Base-by-base conservation (phyloP, 176 grass and related monocot genomes). In the Saccharum officinarum region DNA sequence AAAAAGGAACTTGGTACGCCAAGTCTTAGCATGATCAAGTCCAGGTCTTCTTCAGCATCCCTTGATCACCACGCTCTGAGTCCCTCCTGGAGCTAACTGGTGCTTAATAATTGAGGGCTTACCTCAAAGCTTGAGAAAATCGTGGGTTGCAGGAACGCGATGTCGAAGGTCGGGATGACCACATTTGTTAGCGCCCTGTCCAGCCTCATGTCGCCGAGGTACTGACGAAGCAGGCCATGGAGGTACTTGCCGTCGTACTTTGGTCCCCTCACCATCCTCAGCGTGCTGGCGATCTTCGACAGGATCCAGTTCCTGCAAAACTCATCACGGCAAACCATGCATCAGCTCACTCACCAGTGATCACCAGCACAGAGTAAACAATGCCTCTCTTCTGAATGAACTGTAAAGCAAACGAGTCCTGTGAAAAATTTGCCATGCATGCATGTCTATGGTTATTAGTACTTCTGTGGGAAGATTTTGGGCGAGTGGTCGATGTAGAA, bases 61-160 rank as follows among this genome's bases (percentile, higher is more conserved):
- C 28, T 28, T 28, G 28, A 28, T 28, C 28, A 28, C 28, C 28
- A 28, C 28, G 28, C 28, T 28, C 28, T 28, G 28, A 28, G 28
- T 28, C 28, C 28, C 28, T 28, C 28, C 28, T 28, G 28, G 28
- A 28, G 28, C 49, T 54, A 54, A 8, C 50, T 54, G 44, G 44
- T 46, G 44, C 12, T 46, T 13, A 46, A 46, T 46, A 14, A 45
- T 45, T 45, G 44, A 45, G 15, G 1, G 49, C 1, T 52, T 89
- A 93, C 94, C 83, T 91, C 78, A n/a, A 94, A 90, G 85, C 63
- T 92, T 3, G 94, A 97, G 77, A 97, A 97, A 30, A 97, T 90
- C 0, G 82, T 84, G 2, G 94, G 94, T 16, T 94, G 87, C 55
- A 94, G 61, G 38, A 82, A 55, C 8, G 47, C 57, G 28, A 97